A percentile compares a stretch with the other conserved stretches of the same genome.
Evolutionary conservation across 1,139 yeast genomes (phyloP).

Genomic region (Candida sanyaensis): DNA sequence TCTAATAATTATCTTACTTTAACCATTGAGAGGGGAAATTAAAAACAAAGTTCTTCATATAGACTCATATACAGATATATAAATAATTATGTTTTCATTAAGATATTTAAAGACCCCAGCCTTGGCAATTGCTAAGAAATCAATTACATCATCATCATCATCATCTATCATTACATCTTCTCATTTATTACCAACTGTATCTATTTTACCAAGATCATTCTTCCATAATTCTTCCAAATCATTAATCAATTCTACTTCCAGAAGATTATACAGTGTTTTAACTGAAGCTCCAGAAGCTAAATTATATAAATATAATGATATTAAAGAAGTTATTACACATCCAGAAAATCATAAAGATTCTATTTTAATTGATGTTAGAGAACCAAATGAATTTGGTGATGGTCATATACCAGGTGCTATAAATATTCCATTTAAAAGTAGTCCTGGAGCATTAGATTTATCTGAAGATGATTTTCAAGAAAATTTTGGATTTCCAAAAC

Average conservation of each 20-base stretch:
- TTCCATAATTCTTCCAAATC: constrained; percentile 3
- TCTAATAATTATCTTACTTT: too few relatives aligned
- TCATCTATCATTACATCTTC: neutral
- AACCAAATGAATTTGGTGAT: constrained; percentile 74
- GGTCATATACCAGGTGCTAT: constrained; percentile 82
- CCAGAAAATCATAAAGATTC: constrained; percentile 41
- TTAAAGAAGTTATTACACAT: constrained; percentile 48
- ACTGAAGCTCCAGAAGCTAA: constrained; percentile 47
- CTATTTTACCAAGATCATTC: constrained; percentile 3
- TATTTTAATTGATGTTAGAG: constrained; percentile 85
- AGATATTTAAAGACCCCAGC: constrained; percentile 9
- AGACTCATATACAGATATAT: neutral
- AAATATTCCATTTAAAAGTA: constrained; percentile 85
- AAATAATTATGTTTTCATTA: constrained; percentile 6
- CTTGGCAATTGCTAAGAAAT: constrained; percentile 6
- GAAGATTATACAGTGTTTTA: constrained; percentile 30
- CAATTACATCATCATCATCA: constrained; percentile 6
- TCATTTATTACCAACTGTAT: constrained; percentile 4
- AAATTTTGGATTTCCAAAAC: constrained; percentile 83
- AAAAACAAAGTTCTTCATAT: neutral
- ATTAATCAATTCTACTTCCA: neutral
- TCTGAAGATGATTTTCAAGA: constrained; percentile 77
- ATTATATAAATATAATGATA: constrained; percentile 54
- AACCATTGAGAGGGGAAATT: neutral
- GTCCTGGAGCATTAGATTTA: constrained; percentile 92